Percentiles rank a stretch among this genome's conserved stretches.
Conservation (phyloP, 208 protist genomes). For the Crithidia sp. region DNA sequence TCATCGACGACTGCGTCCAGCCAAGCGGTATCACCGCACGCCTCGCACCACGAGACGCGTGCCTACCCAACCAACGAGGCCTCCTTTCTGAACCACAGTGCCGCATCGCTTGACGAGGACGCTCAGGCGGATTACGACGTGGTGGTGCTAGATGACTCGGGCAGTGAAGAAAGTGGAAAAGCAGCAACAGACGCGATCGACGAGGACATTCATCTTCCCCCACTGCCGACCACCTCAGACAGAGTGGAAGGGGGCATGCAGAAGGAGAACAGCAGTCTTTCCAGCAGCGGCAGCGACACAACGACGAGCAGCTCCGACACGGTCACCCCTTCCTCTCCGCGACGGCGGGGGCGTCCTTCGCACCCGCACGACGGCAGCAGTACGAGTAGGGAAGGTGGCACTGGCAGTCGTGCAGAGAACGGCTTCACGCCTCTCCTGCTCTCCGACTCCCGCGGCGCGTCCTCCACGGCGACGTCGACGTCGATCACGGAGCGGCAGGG, state of each 20-base stretch:
- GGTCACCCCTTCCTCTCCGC: not conserved
- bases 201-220: slow-evolving; percentile 2
- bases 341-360: not conserved
- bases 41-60: slow-evolving; percentile 7
- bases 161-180: not conserved
- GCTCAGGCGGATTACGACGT: not conserved
- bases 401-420: too few relatives aligned
- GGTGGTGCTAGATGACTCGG: not conserved
- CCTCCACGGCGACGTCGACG: not conserved
- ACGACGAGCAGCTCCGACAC: not conserved
- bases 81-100: not conserved
- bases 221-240: not conserved
- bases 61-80: not conserved
- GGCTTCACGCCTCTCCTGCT: too few relatives aligned
- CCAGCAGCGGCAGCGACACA: not conserved
- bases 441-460: not conserved
- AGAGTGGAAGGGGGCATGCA: not conserved
- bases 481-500: not conserved
- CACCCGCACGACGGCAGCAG: too few relatives aligned
- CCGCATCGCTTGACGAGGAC: not conserved
- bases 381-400: not conserved
- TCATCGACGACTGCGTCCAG: not conserved
- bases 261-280: not conserved
- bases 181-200: not conserved
- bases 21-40: not conserved